A percentile compares a stretch with the other conserved stretches of the same genome.
Evolutionary conservation across 2,329 filamentous ascomycete genomes (phyloP).

Genomic region (Ascochyta rabiei): DNA sequence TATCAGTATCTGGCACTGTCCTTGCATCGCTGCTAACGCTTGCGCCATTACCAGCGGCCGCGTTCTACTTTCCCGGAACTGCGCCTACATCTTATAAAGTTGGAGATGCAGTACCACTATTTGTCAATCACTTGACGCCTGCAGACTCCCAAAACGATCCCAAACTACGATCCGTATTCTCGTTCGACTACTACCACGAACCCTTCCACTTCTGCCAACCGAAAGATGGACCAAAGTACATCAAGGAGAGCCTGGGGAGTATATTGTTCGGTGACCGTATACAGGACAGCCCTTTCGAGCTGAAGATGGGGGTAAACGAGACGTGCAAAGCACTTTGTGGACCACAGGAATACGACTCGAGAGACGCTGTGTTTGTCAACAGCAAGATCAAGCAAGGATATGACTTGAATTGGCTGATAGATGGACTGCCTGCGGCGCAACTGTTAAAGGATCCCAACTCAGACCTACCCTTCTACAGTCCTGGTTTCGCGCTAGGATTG

Average conservation of each 20-base stretch:
- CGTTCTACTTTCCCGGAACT: constrained; percentile 96
- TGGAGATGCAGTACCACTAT: constrained; percentile 80
- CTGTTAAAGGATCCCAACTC: constrained; percentile 77
- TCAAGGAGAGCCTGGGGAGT: constrained; percentile 89
- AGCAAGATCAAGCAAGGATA: constrained; percentile 82
- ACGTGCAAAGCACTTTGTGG: constrained; percentile 82
- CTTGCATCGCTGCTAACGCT: constrained; percentile 48
- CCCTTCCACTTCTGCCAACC: constrained; percentile 89
- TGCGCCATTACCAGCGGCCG: constrained; percentile 52
- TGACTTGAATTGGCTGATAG: constrained; percentile 93
- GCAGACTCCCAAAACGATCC: constrained; percentile 77
- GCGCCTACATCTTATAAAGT: constrained; percentile 89
- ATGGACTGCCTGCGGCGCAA: constrained; percentile 90
- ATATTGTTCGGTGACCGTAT: constrained; percentile 98
- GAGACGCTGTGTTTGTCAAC: constrained; percentile 79
- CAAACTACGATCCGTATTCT: constrained; percentile 87
- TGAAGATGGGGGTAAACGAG: constrained; percentile 86
- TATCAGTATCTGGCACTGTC: constrained; percentile 32
- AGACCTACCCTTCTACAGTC: constrained; percentile 82
- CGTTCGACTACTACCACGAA: constrained; percentile 94
- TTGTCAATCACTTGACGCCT: constrained; percentile 92
- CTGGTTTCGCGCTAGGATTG: constrained; percentile 81
- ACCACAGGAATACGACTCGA: constrained; percentile 67
- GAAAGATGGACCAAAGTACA: constrained; percentile 73
- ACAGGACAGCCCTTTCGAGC: constrained; percentile 91